Base-by-base conservation (phyloP, 1,284 basidiomycete genomes). In the Lignosus rhinocerotis region DNA sequence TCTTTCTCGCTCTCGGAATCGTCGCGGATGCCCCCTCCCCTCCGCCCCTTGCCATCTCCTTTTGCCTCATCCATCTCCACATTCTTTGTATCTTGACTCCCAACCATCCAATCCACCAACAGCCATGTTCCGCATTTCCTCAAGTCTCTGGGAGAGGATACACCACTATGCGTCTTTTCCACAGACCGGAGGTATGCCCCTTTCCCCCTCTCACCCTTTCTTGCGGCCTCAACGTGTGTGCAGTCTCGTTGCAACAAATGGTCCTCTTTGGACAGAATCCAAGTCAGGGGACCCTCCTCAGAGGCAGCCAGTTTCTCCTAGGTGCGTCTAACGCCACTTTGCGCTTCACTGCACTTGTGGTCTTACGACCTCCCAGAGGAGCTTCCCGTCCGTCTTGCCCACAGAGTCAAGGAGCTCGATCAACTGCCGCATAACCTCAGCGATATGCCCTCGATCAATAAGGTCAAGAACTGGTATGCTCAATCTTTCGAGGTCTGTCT, bases 381-480 rank as follows among this genome's bases (percentile, higher is more conserved):
- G 69, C 81, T 99, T 0, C 96, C 96, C 0, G 92, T 99, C 10
- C 87, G 96, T 33, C 84, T 99, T 16, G 95, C 96, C 0, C 96
- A 99, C 72, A 86, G 97, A 36, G 95, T 97, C 42, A 96, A 96
- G 72, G 96, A 99, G 77, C 85, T 99, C 39, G 94, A 98, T 69
- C 88, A 94, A 66, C 82, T 99, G 5, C 96, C 97, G 0, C 92
- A 98, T 74, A 90, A 94, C 53, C 81, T 99, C 60, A 90, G 88
- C 68, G 85, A 88, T 58, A 98, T 97, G 96, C 88, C 92, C 0
- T 93, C 91, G 48, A 98, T 99, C 65, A 86, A 90, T 64, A 94
- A 93, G 70, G 96, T 99, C 64, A 96, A 96, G 79, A 90, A 97
- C 70, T 99, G 96, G 96, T 99, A 99, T 72, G 96, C 96, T 0